These are phyloP conservation scores for Saccharata proteae DNA, from an alignment of 2,329 filamentous ascomycete species.

Conservation along the genomic window DNA sequence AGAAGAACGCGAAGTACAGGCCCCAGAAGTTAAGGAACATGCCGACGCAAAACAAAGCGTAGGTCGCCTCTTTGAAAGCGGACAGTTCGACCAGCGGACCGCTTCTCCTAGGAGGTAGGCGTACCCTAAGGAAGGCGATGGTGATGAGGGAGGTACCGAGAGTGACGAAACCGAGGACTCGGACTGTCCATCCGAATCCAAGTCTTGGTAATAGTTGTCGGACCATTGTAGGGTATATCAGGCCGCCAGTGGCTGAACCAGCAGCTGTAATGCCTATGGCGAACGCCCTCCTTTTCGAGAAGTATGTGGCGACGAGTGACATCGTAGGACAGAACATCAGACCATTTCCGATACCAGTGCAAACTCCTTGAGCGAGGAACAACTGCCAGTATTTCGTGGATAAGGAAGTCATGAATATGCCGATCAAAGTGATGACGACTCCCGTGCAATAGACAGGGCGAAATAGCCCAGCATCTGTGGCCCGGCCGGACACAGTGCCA, in stretches of 20 bases:
- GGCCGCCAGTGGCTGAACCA: conserved; percentile 49
- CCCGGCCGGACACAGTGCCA: conserved; percentile 39
- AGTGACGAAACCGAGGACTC: conserved; percentile 49
- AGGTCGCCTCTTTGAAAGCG: conserved; percentile 9
- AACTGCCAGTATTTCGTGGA: conserved; percentile 37
- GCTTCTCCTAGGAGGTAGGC: conserved; percentile 30
- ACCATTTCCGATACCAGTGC: conserved; percentile 22
- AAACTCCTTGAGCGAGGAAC: conserved; percentile 24
- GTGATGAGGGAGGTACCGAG: conserved; percentile 29
- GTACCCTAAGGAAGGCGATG: conserved; percentile 26
- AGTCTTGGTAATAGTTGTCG: conserved; percentile 44
- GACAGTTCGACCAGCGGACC: conserved; percentile 19
- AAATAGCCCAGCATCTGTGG: conserved; percentile 41
- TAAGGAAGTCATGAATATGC: conserved; percentile 40
- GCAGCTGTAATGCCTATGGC: conserved; percentile 48
- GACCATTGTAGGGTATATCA: conserved; percentile 49
- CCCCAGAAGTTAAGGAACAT: conserved; percentile 10
- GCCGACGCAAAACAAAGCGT: conserved; percentile 8
- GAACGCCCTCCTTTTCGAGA: conserved; percentile 44
- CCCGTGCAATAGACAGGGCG: conserved; percentile 31
- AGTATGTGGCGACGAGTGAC: conserved; percentile 39
- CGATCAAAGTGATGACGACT: conserved; percentile 31
- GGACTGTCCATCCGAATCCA: conserved; percentile 54
- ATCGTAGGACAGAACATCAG: conserved; percentile 23
- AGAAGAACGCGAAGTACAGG: conserved; percentile 10